Evolutionary conservation across 2,329 filamentous ascomycete genomes (phyloP), one percentile per base, ranked within the genome.

Genomic region (Xylaria sp.): DNA sequence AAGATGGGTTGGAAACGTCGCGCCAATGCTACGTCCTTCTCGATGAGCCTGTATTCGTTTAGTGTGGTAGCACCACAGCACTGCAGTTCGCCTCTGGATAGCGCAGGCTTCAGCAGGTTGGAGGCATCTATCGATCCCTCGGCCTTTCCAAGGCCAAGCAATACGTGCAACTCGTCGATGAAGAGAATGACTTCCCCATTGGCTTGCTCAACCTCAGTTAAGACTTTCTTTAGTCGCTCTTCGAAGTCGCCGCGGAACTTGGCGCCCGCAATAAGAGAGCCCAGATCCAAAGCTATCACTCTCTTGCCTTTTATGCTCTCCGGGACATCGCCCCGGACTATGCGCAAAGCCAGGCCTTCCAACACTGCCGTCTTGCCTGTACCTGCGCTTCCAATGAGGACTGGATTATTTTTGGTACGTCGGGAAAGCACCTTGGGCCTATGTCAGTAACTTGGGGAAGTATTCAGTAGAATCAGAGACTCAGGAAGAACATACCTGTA

Each of bases 211-310:
- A 97, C 94, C 79, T 98, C 96, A 75, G 92, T 94, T 77, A 99
- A 80, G 1, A 98, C 94, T 72, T 91, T 91, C 80, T 98, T 98
- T 68, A 98, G 78, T 50, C 96, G 86, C 78, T 99, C 96, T 78
- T 99, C 96, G 68, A 99, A 98, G 75, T 99, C 96, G 57, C 96
- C 96, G 56, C 96, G 85, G 75, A 96, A 99, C 77, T 98, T 98
- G 51, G 96, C 94, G 57, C 96, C 96, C 1, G 96, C 96, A 75
- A 99, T 98, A 17, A 99, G 87, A 42, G 93, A 93, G 1, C 96
- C 96, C 4, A 99, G 85, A 75, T 99, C 96, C 45, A 98, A 81
- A 6, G 91, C 89, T 64, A 98, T 89, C 27, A 99, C 95, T 61
- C 90, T 86, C 81, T 98, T 98, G 75, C 98, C 91, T 81, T 97